A percentile compares a stretch with the other conserved stretches of the same genome.
These are phyloP conservation scores for Colletotrichum zoysiae DNA, from an alignment of 2,329 filamentous ascomycete species.

Conservation along the genomic window DNA sequence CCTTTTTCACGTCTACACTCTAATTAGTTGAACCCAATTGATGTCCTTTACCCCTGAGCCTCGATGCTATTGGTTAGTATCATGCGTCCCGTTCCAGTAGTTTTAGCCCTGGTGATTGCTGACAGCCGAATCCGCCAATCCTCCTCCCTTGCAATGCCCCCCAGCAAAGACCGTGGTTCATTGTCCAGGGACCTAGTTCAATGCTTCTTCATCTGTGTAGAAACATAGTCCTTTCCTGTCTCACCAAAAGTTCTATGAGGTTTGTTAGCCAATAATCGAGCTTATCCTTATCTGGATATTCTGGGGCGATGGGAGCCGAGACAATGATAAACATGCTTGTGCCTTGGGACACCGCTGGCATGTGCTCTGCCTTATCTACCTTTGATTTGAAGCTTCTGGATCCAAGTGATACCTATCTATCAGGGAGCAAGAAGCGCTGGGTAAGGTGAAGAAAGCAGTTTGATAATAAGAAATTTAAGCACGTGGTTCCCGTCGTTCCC, in stretches of 20 bases:
- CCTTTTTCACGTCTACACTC: not conserved
- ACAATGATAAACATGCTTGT: slow-evolving; percentile 21
- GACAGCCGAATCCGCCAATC: not conserved
- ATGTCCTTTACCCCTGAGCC: not conserved
- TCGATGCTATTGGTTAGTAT: not conserved
- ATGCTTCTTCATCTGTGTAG: slow-evolving; percentile 11
- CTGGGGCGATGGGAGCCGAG: slow-evolving; percentile 21
- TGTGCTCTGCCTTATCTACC: slow-evolving; percentile 29
- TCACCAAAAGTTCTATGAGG: not conserved
- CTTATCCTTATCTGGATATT: slow-evolving; percentile 25
- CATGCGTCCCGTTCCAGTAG: slow-evolving; percentile 1
- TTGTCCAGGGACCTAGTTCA: not conserved
- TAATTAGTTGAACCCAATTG: not conserved
- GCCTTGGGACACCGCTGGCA: slow-evolving; percentile 4
- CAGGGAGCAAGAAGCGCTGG: not conserved
- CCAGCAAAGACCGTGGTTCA: slow-evolving; percentile 6
- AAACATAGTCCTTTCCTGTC: slow-evolving; percentile 7
- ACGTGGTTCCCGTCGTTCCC: slow-evolving; percentile 4
- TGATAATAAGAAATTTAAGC: slow-evolving; percentile 17
- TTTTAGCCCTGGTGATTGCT: not conserved
- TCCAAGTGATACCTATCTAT: slow-evolving; percentile 12
- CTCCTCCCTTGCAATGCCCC: slow-evolving; percentile 21
- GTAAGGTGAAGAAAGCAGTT: not conserved
- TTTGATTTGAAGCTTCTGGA: not conserved
- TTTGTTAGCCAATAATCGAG: slow-evolving; percentile 18